Evolutionary conservation across 345 rosid genomes (phyloP), one percentile per base, ranked within the genome.

Genomic region (Gossypium rotundifolium): DNA sequence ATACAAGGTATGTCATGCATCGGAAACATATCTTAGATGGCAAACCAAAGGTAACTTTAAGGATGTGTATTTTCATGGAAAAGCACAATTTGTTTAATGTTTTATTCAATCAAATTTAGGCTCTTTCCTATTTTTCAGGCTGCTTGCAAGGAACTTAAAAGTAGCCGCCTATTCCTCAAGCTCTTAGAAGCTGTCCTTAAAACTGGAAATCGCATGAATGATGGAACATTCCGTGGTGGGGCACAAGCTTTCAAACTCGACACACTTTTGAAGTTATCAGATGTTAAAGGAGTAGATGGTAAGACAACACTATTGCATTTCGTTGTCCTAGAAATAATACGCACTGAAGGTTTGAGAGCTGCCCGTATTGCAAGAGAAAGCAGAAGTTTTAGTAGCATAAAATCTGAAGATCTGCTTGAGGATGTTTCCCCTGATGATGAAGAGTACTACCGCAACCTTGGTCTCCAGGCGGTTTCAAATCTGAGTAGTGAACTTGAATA

Each of bases 241-340:
- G 99, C 99, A 17, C 97, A 87, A 81, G 98, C 99, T 29, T 96
- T 96, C 78, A 96, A 91, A 85, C 98, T 96, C 25, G 98, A 96
- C 82, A 96, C 99, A 10, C 98, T 96, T 80, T 78, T 96, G 83
- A 96, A 96, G 84, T 75, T 96, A 81, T 75, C 96, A 53, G 99
- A 96, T 55, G 99, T 96, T 23, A 96, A 93, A 81, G 99, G 99
- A 76, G 81, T 77, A 17, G 99, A 96, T 83, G 97, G 98, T 33
- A 96, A 96, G 88, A 96, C 97, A 40, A 96, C 99, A 1, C 94
- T 96, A 33, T 85, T 96, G 79, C 99, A 96, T 80, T 96, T 96
- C 48, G 99, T 96, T 59, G 93, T 96, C 69, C 98, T 84, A 82
- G 99, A 96, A 87, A 91, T 96, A 73, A 84, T 88, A 61, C 94